Base-by-base conservation (phyloP, 2,329 filamentous ascomycete species). In the Penicillium sp. region DNA sequence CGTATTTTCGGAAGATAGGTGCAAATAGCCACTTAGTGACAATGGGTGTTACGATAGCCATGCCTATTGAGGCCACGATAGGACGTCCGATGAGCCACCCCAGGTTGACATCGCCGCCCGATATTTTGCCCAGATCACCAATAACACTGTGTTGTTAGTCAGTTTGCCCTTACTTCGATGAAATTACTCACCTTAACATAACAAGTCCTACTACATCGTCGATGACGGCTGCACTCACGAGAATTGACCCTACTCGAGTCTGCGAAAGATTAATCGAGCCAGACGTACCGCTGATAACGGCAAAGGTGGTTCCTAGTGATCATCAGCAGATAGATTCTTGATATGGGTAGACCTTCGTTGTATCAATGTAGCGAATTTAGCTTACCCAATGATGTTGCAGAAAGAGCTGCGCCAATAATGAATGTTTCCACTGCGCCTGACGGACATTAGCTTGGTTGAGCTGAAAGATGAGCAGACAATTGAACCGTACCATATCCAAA, bases 201-300 rank as follows among this genome's bases (percentile, higher is more conserved):
- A 77, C 69, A 10, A 77, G 67, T 2, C 73, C 74, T 1, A 70
- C 67, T 1, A 76, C 72, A 57, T 77, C 74, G 56, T 76, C 73
- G 30, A 77, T 73, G 18, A 77, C 70, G 9, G 74, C 74, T 0
- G 74, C 74, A 55, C 72, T 74, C 40, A 75, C 68, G 3, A 76
- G 68, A 1, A 77, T 66, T 10, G 72, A 70, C 14, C 74, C 72
- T 1, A 76, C 68, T 25, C 69, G 64, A 1, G 73, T 76, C 34
- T 75, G 70, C 0, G 66, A 63, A 7, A 77, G 64, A 49, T 74
- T 69, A 1, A 75, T 63, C 6, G 59, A 62, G 29, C 64, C 66
- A 0, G 65, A 59, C 0, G 65, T 58, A 0, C 64, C 65, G 3
- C 56, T 52, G 6, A 68, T 65, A 0, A 67, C 64, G 1, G 64